phyloP scores from a whole-genome alignment of 441 rosid species.

The Syzygium malaccense region DNA sequence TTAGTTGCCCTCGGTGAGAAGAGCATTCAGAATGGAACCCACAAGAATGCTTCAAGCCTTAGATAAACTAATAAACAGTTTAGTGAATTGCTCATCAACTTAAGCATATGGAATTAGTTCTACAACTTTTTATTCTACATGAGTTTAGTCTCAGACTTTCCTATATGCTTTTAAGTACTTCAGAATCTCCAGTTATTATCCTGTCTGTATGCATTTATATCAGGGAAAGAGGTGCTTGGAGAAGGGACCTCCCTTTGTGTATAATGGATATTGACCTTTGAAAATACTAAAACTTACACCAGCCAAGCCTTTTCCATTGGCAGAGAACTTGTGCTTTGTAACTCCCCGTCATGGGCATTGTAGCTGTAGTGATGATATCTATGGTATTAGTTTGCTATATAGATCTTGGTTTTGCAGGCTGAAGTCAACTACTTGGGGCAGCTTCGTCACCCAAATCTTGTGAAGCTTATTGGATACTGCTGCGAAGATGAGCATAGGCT shows the following conservation, averaged over 20 bases:
- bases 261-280: neutral
- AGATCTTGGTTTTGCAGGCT: conserved; percentile 47
- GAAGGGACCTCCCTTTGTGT: neutral
- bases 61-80: neutral
- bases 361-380: neutral
- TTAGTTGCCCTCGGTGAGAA: neutral
- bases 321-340: neutral
- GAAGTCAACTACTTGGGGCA: conserved; percentile 96
- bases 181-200: neutral
- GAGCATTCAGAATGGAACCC: neutral
- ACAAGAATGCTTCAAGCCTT: neutral
- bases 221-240: neutral
- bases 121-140: neutral
- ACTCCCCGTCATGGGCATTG: neutral
- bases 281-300: neutral
- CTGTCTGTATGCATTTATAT: neutral
- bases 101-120: neutral
- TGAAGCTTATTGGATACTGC: conserved; percentile 96
- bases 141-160: neutral
- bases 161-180: neutral
- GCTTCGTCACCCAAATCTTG: conserved; percentile 89
- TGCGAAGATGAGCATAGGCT: conserved; percentile 96
- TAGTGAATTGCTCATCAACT: neutral
- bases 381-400: neutral
- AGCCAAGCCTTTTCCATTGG: neutral